These are phyloP conservation scores for Leccinum obscurum DNA, from an alignment of 768 basidiomycete genomes.

Conservation along the genomic window DNA sequence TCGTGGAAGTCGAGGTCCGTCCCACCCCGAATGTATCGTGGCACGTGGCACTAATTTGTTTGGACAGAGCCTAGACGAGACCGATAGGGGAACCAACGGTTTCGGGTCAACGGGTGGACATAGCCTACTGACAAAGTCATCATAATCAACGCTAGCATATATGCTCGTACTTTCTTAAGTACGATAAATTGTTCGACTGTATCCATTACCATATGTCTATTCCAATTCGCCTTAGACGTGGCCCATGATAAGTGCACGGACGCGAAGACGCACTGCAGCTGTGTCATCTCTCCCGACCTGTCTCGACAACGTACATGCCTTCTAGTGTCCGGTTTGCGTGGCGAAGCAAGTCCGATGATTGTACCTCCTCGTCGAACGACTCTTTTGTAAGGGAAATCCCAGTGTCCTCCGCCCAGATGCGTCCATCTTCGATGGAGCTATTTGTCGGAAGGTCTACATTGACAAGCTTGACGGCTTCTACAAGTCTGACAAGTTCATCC, in stretches of 20 bases:
- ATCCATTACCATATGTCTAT: background rate
- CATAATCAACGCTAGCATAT: slow-evolving; percentile 5
- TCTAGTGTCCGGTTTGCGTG: slow-evolving; percentile 48
- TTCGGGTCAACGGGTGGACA: slow-evolving; percentile 97
- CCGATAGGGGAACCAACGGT: slow-evolving; percentile 78
- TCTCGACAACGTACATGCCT: slow-evolving; percentile 65
- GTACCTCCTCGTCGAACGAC: slow-evolving; percentile 25
- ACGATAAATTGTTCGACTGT: slow-evolving; percentile 5
- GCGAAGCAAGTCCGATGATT: slow-evolving; percentile 48
- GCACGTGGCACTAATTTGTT: slow-evolving; percentile 5
- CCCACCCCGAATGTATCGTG: background rate
- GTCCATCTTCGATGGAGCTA: slow-evolving; percentile 39
- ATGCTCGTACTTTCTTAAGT: background rate
- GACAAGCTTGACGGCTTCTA: slow-evolving; percentile 78
- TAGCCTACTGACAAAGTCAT: slow-evolving; percentile 37
- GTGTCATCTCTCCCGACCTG: slow-evolving; percentile 30
- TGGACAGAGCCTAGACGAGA: slow-evolving; percentile 77
- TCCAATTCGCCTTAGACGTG: slow-evolving; percentile 1
- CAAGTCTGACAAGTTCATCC: slow-evolving; percentile 71
- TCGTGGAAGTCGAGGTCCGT: slow-evolving; percentile 79
- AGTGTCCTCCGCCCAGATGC: slow-evolving; percentile 41
- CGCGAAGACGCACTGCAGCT: slow-evolving; percentile 6
- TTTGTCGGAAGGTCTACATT: slow-evolving; percentile 34
- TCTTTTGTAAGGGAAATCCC: slow-evolving; percentile 32
- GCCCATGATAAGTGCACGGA: background rate